Conservation (phyloP, 2,329 filamentous ascomycete genomes). For the Aspergillus texensis region DNA sequence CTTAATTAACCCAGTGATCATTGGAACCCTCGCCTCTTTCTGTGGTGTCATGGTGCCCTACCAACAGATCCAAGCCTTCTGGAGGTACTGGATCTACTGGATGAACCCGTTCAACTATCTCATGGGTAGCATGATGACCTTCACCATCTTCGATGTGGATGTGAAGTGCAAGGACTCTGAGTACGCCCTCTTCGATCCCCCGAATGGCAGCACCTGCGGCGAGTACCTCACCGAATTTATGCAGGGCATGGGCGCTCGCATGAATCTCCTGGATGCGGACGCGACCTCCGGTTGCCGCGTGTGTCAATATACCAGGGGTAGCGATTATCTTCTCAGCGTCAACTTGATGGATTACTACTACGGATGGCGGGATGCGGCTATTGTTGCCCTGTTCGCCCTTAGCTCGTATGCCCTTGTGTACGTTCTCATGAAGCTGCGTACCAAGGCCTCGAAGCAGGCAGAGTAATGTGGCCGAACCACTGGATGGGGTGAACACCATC, state of each 20-base stretch:
- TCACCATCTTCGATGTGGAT: conserved; percentile 27
- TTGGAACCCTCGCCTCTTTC: conserved; percentile 44
- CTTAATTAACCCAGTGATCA: conserved; percentile 74
- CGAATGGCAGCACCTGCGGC: conserved; percentile 55
- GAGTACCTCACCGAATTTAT: conserved; percentile 61
- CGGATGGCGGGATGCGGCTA: conserved; percentile 67
- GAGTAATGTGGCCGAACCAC: conserved; percentile 19
- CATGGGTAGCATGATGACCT: conserved; percentile 31
- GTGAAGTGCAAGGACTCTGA: conserved; percentile 29
- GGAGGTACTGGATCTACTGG: conserved; percentile 37
- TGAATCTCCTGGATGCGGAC: conserved; percentile 62
- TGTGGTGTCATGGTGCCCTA: conserved; percentile 35
- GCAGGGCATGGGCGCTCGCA: conserved; percentile 46
- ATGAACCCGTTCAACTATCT: conserved; percentile 36
- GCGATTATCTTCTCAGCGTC: conserved; percentile 61
- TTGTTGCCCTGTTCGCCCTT: conserved; percentile 59
- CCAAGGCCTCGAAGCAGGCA: conserved; percentile 40
- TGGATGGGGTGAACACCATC: background rate
- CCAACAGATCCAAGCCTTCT: conserved; percentile 32
- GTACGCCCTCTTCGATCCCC: conserved; percentile 33
- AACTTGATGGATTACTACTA: conserved; percentile 65
- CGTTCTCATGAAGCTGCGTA: conserved; percentile 38
- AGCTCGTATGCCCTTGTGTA: conserved; percentile 56
- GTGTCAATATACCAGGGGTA: conserved; percentile 61
- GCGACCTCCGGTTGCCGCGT: conserved; percentile 60